Evolutionary conservation across 495 filamentous ascomycete genomes (phyloP).

Genomic region (Achaetomiella virescens): DNA sequence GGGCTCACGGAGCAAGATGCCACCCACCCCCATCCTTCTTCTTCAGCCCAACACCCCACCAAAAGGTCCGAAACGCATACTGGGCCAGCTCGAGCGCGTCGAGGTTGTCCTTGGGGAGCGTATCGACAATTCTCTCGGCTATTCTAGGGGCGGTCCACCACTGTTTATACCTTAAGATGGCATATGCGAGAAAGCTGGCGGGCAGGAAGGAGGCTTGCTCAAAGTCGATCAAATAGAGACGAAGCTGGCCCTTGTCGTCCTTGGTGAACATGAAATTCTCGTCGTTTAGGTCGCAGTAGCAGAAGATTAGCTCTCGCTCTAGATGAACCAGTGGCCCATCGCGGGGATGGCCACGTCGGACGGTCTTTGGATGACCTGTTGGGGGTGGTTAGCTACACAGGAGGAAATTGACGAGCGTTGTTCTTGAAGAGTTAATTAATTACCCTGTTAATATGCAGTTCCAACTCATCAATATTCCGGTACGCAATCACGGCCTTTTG

Average conservation of each 20-base stretch:
- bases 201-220: slow-evolving; percentile 1
- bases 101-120: neutral
- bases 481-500: no score
- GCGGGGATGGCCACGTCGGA: no score
- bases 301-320: neutral
- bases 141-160: neutral
- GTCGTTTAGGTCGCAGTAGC: neutral
- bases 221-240: neutral
- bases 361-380: no score
- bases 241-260: neutral
- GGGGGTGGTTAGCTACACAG: no score
- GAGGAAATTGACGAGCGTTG: no score
- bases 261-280: neutral
- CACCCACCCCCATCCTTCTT: no score
- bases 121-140: neutral
- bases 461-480: no score
- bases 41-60: no score
- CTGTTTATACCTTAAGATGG: neutral
- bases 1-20: no score
- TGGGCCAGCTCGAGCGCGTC: neutral
- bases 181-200: neutral
- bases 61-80: neutral
- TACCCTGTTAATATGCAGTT: no score
- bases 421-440: no score
- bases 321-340: neutral